These are phyloP conservation scores for Exophiala viscosa DNA, from an alignment of 2,329 filamentous ascomycete species.

Conservation along the genomic window DNA sequence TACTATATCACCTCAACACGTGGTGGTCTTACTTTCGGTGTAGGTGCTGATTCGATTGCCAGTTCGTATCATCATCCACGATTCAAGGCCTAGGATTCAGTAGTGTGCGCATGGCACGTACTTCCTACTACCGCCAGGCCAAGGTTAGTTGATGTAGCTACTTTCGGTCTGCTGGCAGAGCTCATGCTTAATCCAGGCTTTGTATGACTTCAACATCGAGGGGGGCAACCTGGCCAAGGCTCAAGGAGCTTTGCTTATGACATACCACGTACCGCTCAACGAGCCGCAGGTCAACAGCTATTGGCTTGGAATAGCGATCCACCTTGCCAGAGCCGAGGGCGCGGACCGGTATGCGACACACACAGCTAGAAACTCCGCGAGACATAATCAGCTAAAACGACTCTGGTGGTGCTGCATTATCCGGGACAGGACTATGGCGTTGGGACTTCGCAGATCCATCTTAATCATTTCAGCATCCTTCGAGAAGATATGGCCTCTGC, in stretches of 20 bases:
- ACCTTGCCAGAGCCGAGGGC: constrained; percentile 48
- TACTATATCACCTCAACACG: neutral
- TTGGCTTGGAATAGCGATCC: constrained; percentile 51
- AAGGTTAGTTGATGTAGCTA: constrained; percentile 17
- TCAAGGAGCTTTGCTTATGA: constrained; percentile 33
- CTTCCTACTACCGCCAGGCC: constrained; percentile 13
- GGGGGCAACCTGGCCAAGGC: constrained; percentile 27
- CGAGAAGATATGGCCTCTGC: neutral
- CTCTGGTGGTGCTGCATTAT: constrained; percentile 56
- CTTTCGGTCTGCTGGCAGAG: neutral
- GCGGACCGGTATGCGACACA: constrained; percentile 41
- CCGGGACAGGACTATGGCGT: constrained; percentile 49
- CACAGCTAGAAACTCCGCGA: constrained; percentile 29
- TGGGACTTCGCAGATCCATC: constrained; percentile 46
- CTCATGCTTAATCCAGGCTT: neutral
- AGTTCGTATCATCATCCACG: constrained; percentile 1
- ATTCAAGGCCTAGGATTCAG: constrained; percentile 1
- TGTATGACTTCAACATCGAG: constrained; percentile 19
- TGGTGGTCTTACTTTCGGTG: neutral
- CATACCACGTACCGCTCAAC: constrained; percentile 39
- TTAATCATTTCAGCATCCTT: neutral
- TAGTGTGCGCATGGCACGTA: constrained; percentile 7
- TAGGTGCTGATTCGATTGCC: neutral
- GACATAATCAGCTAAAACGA: constrained; percentile 43
- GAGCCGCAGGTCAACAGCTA: constrained; percentile 32